These are phyloP conservation scores for Mycena sp. DNA, from an alignment of 1,284 basidiomycete species.

Conservation along the genomic window DNA sequence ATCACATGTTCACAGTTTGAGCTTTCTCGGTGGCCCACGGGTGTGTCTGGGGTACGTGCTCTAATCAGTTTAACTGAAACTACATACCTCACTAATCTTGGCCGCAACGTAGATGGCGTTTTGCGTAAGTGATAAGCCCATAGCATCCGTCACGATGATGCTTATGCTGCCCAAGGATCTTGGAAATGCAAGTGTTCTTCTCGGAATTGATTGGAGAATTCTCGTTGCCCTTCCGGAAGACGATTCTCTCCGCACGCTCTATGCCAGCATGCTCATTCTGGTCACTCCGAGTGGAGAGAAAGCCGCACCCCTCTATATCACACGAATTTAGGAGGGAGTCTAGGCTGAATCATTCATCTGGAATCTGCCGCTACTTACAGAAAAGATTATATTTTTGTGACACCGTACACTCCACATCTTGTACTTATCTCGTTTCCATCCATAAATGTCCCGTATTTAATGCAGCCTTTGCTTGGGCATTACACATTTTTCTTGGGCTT, in stretches of 20 bases:
- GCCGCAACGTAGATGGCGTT: conserved; percentile 9
- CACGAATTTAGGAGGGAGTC: conserved; percentile 13
- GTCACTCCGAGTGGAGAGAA: conserved; percentile 4
- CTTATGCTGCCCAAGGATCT: conserved; percentile 1
- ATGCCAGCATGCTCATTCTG: neutral
- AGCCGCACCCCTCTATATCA: conserved; percentile 11
- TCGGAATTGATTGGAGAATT: conserved; percentile 1
- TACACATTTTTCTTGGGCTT: too few relatives aligned
- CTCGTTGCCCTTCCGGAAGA: conserved; percentile 9
- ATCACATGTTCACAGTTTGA: conserved; percentile 3
- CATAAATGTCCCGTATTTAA: too few relatives aligned
- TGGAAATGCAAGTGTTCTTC: conserved; percentile 18
- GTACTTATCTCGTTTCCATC: too few relatives aligned
- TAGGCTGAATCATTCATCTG: too few relatives aligned
- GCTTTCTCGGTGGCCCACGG: conserved; percentile 14
- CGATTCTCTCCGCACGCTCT: neutral
- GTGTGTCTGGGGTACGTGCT: conserved; percentile 9
- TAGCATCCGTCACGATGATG: neutral
- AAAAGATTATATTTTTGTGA: too few relatives aligned
- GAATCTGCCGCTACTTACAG: too few relatives aligned
- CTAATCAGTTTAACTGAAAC: neutral
- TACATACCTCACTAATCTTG: neutral
- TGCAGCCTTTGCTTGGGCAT: too few relatives aligned
- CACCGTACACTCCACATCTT: too few relatives aligned
- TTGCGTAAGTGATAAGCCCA: conserved; percentile 4